phyloP scores from a whole-genome alignment of 495 filamentous ascomycete genomes.

The Aspergillus funiculosus region DNA sequence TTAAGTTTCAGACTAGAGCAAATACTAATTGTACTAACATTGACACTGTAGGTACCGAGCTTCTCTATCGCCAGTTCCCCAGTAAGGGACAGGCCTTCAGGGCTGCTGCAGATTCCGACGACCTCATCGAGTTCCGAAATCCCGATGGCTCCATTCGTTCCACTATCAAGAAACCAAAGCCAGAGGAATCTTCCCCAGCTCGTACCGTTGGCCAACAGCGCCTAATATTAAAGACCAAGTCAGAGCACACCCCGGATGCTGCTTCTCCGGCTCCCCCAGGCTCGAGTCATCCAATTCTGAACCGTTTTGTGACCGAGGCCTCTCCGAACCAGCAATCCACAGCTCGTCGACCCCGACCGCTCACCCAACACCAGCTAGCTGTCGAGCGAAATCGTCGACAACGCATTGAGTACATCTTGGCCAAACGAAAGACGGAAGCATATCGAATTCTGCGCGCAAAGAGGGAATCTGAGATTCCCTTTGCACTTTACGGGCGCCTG shows the following conservation, averaged over 20 bases:
- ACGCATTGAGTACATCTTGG: slow-evolving; percentile 80
- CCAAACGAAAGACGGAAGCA: slow-evolving; percentile 60
- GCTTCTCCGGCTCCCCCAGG: slow-evolving; percentile 47
- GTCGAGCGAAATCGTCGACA: slow-evolving; percentile 84
- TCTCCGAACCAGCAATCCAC: slow-evolving; percentile 27
- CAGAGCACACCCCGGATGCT: slow-evolving; percentile 43
- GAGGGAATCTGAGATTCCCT: slow-evolving; percentile 54
- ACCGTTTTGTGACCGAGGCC: slow-evolving; percentile 41
- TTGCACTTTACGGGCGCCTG: slow-evolving; percentile 62
- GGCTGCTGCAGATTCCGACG: slow-evolving; percentile 3
- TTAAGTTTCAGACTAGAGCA: background rate
- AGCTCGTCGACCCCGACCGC: slow-evolving; percentile 64
- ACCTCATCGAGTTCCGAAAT: slow-evolving; percentile 9
- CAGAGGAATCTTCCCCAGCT: slow-evolving; percentile 23
- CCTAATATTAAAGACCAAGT: slow-evolving; percentile 45
- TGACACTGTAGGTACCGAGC: background rate
- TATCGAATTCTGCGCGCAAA: slow-evolving; percentile 54
- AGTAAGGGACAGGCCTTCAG: slow-evolving; percentile 5
- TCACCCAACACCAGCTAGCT: slow-evolving; percentile 89
- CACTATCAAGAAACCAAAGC: slow-evolving; percentile 3
- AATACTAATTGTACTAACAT: background rate
- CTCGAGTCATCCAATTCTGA: slow-evolving; percentile 42
- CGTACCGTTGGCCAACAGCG: slow-evolving; percentile 36
- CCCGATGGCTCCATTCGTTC: slow-evolving; percentile 6
- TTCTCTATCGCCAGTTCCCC: background rate